Conservation (phyloP, 768 basidiomycete species). For the Kwoniella pini region DNA sequence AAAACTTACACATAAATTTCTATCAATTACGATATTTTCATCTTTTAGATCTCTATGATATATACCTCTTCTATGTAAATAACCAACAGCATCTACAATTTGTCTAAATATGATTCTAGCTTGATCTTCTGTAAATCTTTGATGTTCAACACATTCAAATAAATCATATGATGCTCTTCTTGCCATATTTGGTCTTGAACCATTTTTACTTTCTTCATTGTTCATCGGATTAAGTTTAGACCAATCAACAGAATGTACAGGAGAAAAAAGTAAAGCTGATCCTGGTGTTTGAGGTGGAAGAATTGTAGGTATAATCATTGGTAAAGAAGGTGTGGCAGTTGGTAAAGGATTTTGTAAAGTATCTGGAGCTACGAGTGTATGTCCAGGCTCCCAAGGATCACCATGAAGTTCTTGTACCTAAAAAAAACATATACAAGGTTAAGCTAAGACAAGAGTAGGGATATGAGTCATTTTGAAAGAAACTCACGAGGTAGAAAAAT, state of each 20-base stretch:
- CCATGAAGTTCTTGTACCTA: slow-evolving; percentile 95
- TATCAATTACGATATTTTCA: slow-evolving; percentile 58
- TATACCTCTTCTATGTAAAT: slow-evolving; percentile 60
- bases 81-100: slow-evolving; percentile 79
- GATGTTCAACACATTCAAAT: slow-evolving; percentile 92
- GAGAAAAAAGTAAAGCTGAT: slow-evolving; percentile 15
- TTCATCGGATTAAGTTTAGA: slow-evolving; percentile 15
- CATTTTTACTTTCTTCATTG: background rate
- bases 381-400: slow-evolving; percentile 67
- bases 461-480: background rate
- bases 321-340: slow-evolving; percentile 15
- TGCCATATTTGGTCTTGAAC: slow-evolving; percentile 54
- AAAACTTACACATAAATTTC: slow-evolving; percentile 60
- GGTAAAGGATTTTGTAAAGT: slow-evolving; percentile 4
- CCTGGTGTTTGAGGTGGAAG: slow-evolving; percentile 17
- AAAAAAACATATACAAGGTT: no score
- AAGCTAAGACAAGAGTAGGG: background rate
- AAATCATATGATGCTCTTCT: slow-evolving; percentile 85
- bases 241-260: slow-evolving; percentile 20
- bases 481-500: slow-evolving; percentile 82
- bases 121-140: slow-evolving; percentile 73
- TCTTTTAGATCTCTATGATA: slow-evolving; percentile 58
- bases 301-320: slow-evolving; percentile 6
- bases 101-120: slow-evolving; percentile 83
- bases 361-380: slow-evolving; percentile 18